Conservation (phyloP, 148 eudicot genomes). For the Chenopodium formosanum region DNA sequence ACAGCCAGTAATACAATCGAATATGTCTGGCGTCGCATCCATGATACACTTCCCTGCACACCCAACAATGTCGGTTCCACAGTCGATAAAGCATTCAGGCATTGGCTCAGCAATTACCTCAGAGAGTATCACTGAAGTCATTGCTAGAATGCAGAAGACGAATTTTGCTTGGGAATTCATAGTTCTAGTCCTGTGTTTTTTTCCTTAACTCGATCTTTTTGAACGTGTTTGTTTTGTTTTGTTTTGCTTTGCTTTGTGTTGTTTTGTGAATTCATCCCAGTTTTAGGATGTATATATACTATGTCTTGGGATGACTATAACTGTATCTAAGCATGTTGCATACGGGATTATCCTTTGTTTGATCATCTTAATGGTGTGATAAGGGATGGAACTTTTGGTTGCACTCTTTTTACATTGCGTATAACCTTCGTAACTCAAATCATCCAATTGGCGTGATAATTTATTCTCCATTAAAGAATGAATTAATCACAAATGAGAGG, state of each 20-base stretch:
- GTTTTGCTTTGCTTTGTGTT: background rate
- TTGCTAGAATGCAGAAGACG: constrained; percentile 6
- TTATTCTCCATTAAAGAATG: no score
- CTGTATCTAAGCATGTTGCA: constrained; percentile 6
- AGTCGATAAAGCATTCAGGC: constrained; percentile 5
- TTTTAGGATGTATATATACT: background rate
- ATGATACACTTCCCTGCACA: constrained; percentile 18
- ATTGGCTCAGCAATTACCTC: background rate
- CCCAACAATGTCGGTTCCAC: constrained; percentile 9
- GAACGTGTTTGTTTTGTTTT: background rate
- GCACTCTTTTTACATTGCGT: background rate
- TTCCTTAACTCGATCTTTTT: background rate
- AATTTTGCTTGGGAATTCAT: constrained; percentile 13
- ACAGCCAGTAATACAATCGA: constrained; percentile 9
- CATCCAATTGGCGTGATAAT: background rate
- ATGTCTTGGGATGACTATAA: background rate
- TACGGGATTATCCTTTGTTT: constrained; percentile 12
- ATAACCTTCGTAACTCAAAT: background rate
- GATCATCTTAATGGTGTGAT: constrained; percentile 25
- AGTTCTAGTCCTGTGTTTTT: background rate
- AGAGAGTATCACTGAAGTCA: background rate
- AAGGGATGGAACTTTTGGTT: background rate
- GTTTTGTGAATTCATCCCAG: background rate
- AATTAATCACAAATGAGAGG: no score
- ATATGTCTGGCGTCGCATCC: background rate